These are phyloP conservation scores for Hymenoscyphus salicellus DNA, from an alignment of 2,329 filamentous ascomycete genomes.

Conservation along the genomic window DNA sequence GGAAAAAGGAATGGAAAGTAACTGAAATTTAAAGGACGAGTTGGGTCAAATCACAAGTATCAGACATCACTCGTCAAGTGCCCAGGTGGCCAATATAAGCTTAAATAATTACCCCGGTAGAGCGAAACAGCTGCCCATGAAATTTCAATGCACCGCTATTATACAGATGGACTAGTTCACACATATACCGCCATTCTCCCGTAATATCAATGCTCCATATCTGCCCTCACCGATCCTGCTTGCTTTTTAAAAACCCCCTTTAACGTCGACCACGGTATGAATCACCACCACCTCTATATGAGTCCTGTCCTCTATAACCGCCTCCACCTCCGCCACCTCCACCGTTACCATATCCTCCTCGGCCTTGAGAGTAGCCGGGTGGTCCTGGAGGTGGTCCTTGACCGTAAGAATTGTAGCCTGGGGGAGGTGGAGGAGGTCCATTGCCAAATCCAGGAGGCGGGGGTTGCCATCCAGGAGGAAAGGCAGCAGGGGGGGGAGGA, in stretches of 20 bases:
- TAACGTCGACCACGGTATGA: conserved; percentile 20
- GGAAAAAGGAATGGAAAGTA: background rate
- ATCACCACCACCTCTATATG: conserved; percentile 11
- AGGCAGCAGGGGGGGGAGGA: conserved; percentile 22
- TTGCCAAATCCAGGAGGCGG: conserved; percentile 48
- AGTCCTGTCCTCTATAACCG: conserved; percentile 17
- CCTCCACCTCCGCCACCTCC: conserved; percentile 15
- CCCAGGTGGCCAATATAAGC: background rate
- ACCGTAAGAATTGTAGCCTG: conserved; percentile 28
- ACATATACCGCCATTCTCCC: background rate
- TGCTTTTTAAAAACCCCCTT: background rate
- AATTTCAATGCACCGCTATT: background rate
- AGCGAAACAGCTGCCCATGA: background rate
- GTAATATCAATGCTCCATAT: no score
- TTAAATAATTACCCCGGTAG: background rate
- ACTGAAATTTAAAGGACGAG: background rate
- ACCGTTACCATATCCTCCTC: conserved; percentile 19
- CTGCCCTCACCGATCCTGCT: background rate
- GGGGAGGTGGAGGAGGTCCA: conserved; percentile 47
- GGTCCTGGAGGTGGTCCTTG: conserved; percentile 23
- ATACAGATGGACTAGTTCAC: background rate
- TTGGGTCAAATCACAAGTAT: background rate
- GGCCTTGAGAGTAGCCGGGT: conserved; percentile 25
- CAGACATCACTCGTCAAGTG: background rate
- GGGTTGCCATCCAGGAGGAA: conserved; percentile 39